Base-by-base conservation (phyloP, 176 grass and related monocot genomes). In the Triticum dicoccoides region DNA sequence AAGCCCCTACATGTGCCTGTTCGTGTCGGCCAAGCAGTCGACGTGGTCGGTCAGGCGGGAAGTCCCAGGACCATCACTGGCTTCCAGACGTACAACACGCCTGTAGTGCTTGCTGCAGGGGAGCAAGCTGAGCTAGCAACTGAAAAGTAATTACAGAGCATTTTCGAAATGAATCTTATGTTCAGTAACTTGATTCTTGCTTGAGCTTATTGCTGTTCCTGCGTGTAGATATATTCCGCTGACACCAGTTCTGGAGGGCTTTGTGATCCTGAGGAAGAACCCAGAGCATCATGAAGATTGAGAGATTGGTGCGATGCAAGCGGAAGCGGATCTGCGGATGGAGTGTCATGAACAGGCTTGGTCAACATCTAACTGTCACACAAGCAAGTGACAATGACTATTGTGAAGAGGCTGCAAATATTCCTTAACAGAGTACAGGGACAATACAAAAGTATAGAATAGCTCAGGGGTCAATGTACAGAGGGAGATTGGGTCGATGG, bases 241-340 rank as follows among this genome's bases (percentile, higher is more conserved):
- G 23, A 85, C 92, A 0, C 25, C 92, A 1, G 94, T 94, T 47
- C 78, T 99, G 23, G 97, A 99, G 89, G 97, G 97, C 8, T 99
- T 94, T 87, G 97, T 99, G 72, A 99, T 99, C 79, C 75, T 99
- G 73, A 99, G 92, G 86, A 93, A 96, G 81, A 99, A 94, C 69
- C 97, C 94, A 21, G 94, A 96, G 13, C 96, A 96, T 27, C 80
- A 78, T 5, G 97, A 96, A 25, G 97, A 96, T 23, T 91, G 41
- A 91, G 35, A 56, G 41, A 4, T 12, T 2, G 70, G 73, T 52
- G 27, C n/a, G 29, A 69, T 69, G n/a, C 61, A 17, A 32, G 78
- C 45, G 9, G 5, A 49, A 49, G 42, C 42, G 42, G 10, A 44
- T 44, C 42, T 44, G 45, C 12, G 20, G 56, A 32, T 73, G 70